Evolutionary conservation across 75 land plant species (phyloP), one percentile per base, ranked within the genome.

Genomic region (Picea glauca): DNA sequence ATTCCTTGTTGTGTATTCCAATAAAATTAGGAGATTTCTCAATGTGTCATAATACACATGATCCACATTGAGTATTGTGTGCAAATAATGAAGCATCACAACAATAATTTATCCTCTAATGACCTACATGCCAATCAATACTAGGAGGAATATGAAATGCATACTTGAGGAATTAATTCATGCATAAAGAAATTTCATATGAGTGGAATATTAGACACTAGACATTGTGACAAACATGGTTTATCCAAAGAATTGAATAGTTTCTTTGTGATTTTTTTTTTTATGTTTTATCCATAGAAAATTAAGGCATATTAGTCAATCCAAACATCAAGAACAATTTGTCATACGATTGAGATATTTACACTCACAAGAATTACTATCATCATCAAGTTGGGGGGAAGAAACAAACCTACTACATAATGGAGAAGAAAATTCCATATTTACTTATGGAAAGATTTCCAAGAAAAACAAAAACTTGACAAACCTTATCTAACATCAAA

Each of bases 21-120:
- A 95, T 94, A 30, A 85, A 65, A 1, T 40, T 83, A 20, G 92
- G 72, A 33, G 82, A 75, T 46, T 76, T 75, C 60, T 92, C 87
- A 66, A 94, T 85, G 75, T 90, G 82, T 1, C 91, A 80, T 76
- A 94, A 94, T 18, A 92, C 97, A 60, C 87, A 94, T 12, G 94
- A 92, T 75, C 85, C 78, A 62, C 15, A 26, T 26, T 26, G 26
- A 26, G 26, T 26, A 26, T 26, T 26, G 26, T 26, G 26, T 26
- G 26, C 26, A 26, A 26, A 26, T 26, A 26, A 26, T 26, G 26
- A 26, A 26, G 26, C 26, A 26, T 26, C 26, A 26, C 26, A 26
- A 26, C 26, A 26, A 26, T 26, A 26, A 26, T 26, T 26, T 26
- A 26, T 26, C 0, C 26, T 26, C 26, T 26, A 26, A 26, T 26